Base-by-base conservation (phyloP, 1,139 yeast genomes). In the Yamadazyma aaseri region DNA sequence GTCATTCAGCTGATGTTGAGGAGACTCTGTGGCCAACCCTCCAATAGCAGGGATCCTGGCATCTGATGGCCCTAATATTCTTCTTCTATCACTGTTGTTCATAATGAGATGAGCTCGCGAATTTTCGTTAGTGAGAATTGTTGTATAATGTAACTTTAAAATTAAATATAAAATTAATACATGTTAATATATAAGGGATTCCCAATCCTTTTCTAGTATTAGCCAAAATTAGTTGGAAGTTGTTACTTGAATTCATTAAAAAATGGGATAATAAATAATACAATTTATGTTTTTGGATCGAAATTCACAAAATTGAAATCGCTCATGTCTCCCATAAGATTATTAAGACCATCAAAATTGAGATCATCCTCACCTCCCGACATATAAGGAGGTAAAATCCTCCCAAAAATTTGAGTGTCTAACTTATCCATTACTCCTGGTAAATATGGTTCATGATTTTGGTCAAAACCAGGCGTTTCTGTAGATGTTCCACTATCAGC, bases 301-400 rank as follows among this genome's bases (percentile, higher is more conserved):
- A 29, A 25, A 20, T 20, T 17, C 8, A 32, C 33, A 29, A 32
- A 29, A 13, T 27, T 28, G 17, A 20, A 36, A 14, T 38, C 41
- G 12, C 32, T 31, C 7, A 31, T 21, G 13, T 37, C 39, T 4
- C 41, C 44, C 36, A 40, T 34, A 2, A 39, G 29, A n/a, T 36
- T 43, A 17, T 41, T 34, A 7, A 43, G 36, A 23, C 32, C 38
- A 13, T 44, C 46, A 26, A 38, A 38, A 25, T 39, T 41, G n/a
- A 41, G 31, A 14, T 42, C 44, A 14, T 42, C 44, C 24, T 44
- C 41, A 8, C 42, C 34, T 16, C 38, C 41, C 35, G 43, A 26
- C 94, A 85, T 85, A 50, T 85, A 86, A 1, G 95, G 94, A 3
- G 96, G 96, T 35, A 86, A 56, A 47, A 83, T 81, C 33, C 85